Evolutionary conservation across 768 basidiomycete species (phyloP), one percentile per base, ranked within the genome.

Genomic region (Xerocomellus intermedius): DNA sequence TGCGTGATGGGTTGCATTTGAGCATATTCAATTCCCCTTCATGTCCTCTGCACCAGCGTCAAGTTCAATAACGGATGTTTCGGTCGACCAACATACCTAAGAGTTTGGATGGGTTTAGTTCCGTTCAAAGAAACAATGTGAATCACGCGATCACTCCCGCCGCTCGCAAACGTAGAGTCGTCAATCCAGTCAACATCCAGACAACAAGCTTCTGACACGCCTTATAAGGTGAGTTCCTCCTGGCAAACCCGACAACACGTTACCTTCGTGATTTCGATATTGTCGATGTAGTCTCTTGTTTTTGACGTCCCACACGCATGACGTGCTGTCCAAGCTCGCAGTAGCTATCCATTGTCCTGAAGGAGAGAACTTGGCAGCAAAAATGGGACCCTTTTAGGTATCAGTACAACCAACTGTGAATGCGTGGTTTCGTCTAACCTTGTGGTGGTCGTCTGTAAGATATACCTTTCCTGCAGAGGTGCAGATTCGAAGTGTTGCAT

Each of bases 121-220:
- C 76, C 73, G 44, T 79, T 79, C 39, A 89, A 69, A 47, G 79
- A 77, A 73, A 85, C 78, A 10, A 92, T 77, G 50, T 83, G 79
- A 42, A 91, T 80, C 21, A 77, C 66, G 37, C 75, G 74, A 67
- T 92, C 89, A 17, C 87, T 85, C 37, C 89, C 87, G 62, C 85
- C 86, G 47, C 82, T 89, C 26, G 82, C 87, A 60, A 91, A 92
- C 3, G 78, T 80, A 21, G 79, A 77, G 17, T 89, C 84, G 50
- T 82, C 80, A 17, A 92, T 59, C 91, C 91, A 93, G 52, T 89
- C 89, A 12, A 88, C 79, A 64, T 93, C 91, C 64, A 93, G 69
- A 68, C 89, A 91, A 63, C 87, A 89, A 66, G 84, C 89, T 87
- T 68, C 62, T 57, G 60, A 37, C 61, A 56, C 46, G 24, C 48